Evolutionary conservation across 2,329 filamentous ascomycete genomes (phyloP).

Genomic region (Talaromyces sp.): DNA sequence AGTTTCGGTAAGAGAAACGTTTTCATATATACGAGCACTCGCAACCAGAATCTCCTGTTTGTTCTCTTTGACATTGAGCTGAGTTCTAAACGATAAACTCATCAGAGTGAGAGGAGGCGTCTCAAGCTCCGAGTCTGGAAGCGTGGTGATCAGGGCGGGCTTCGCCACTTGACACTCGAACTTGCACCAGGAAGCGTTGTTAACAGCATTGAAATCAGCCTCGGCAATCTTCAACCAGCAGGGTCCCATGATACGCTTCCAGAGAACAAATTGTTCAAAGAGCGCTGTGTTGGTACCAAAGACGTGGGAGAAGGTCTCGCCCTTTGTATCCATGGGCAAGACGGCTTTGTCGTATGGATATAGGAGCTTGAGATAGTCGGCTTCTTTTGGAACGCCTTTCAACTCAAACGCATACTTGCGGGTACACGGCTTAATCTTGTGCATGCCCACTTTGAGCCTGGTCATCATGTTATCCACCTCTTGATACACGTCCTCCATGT

Average conservation of each 20-base stretch:
- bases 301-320: constrained; percentile 88
- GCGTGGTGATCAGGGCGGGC: constrained; percentile 66
- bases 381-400: constrained; percentile 77
- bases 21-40: constrained; percentile 88
- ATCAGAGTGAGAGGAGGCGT: constrained; percentile 89
- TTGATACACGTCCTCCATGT: constrained; percentile 82
- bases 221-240: constrained; percentile 92
- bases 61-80: constrained; percentile 85
- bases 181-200: constrained; percentile 95
- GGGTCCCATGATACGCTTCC: constrained; percentile 98
- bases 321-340: constrained; percentile 64
- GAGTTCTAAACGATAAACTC: constrained; percentile 84
- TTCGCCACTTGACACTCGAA: constrained; percentile 79
- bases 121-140: constrained; percentile 75
- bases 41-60: constrained; percentile 93
- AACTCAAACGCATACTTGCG: constrained; percentile 96
- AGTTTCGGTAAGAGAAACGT: constrained; percentile 79
- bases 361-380: constrained; percentile 88
- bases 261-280: constrained; percentile 97
- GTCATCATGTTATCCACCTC: constrained; percentile 89
- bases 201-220: constrained; percentile 75
- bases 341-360: constrained; percentile 85
- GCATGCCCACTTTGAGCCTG: constrained; percentile 75
- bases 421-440: constrained; percentile 87
- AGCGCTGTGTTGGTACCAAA: constrained; percentile 91